These are phyloP conservation scores for Claviceps arundinis DNA, from an alignment of 2,329 filamentous ascomycete species.

Conservation along the genomic window DNA sequence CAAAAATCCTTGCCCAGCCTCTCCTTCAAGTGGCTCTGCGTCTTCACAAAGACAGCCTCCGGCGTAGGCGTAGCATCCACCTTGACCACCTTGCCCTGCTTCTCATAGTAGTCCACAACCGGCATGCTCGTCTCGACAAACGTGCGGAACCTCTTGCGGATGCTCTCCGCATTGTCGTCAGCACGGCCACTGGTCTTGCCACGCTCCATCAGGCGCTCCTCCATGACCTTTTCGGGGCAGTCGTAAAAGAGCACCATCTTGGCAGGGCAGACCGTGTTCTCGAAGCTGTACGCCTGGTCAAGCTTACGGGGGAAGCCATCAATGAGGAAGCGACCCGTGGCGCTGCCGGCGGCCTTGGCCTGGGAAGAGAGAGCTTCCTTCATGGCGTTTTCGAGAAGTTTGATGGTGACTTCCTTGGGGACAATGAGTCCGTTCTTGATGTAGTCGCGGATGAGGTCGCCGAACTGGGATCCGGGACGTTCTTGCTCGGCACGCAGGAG, in stretches of 20 bases:
- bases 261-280: conserved; percentile 73
- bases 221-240: conserved; percentile 82
- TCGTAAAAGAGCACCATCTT: conserved; percentile 88
- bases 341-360: conserved; percentile 15
- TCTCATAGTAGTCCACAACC: conserved; percentile 74
- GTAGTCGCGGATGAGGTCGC: conserved; percentile 80
- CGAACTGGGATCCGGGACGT: conserved; percentile 74
- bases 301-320: conserved; percentile 90
- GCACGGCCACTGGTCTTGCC: conserved; percentile 84
- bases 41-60: conserved; percentile 45
- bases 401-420: conserved; percentile 96
- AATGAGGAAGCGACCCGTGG: conserved; percentile 60
- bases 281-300: conserved; percentile 91
- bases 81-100: conserved; percentile 65
- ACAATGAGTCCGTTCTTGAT: conserved; percentile 94
- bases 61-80: conserved; percentile 58
- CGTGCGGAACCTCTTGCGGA: conserved; percentile 88
- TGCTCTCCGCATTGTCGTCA: conserved; percentile 91
- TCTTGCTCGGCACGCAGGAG: conserved; percentile 88
- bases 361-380: conserved; percentile 39
- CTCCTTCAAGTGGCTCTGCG: conserved; percentile 34
- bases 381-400: conserved; percentile 91
- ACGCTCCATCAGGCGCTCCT: conserved; percentile 67
- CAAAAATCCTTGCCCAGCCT: conserved; percentile 29
- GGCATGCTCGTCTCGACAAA: conserved; percentile 97